Conservation (phyloP, 1,284 basidiomycete species). For the Rhodotorula sp. region DNA sequence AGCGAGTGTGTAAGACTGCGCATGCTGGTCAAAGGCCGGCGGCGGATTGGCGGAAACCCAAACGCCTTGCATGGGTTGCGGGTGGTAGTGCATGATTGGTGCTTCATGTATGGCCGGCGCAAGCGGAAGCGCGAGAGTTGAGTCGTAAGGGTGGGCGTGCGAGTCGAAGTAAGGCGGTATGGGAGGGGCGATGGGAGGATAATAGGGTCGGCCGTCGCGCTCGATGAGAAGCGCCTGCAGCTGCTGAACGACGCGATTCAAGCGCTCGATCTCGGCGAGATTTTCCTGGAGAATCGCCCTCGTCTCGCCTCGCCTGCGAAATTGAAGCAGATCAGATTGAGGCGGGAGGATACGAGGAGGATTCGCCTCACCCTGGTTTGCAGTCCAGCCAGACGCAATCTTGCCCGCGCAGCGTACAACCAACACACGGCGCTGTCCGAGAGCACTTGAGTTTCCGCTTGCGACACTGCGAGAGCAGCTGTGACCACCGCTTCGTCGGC, state of each 20-base stretch:
- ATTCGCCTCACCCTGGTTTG: slow-evolving; percentile 4
- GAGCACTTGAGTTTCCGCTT: slow-evolving; percentile 8
- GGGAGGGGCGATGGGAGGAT: no score
- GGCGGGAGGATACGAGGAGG: no score
- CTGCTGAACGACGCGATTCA: slow-evolving; percentile 3
- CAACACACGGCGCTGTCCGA: slow-evolving; percentile 3
- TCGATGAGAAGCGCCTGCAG: not conserved
- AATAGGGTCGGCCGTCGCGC: not conserved
- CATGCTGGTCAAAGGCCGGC: no score
- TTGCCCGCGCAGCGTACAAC: not conserved
- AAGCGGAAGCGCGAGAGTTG: no score
- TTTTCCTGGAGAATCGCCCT: not conserved
- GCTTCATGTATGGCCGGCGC: no score
- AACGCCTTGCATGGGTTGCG: no score
- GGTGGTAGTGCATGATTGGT: no score
- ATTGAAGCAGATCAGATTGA: not conserved
- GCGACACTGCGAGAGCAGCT: not conserved
- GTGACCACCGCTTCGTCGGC: no score
- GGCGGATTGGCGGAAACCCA: no score
- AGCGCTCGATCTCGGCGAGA: slow-evolving; percentile 2
- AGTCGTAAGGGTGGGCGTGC: no score
- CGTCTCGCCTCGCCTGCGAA: not conserved
- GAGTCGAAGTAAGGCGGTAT: no score
- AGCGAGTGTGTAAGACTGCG: no score
- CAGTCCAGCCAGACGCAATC: slow-evolving; percentile 9